These are phyloP conservation scores for Linderina pennispora DNA, from an alignment of 192 early-diverging fungal species.

Conservation along the genomic window DNA sequence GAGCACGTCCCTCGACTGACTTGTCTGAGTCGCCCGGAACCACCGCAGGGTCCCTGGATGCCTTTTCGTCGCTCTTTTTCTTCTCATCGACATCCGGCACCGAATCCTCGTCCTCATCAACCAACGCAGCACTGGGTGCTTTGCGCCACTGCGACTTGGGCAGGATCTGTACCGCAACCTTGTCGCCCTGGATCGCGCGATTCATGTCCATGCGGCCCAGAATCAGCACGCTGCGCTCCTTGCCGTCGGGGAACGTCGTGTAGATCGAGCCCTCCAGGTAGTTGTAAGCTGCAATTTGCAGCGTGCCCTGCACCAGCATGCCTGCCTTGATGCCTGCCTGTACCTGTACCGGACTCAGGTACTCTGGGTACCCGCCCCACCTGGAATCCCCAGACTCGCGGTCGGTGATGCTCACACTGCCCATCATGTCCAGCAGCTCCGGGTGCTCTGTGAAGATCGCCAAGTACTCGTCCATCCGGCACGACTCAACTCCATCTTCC, in stretches of 20 bases:
- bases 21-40: neutral
- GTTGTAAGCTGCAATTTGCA: constrained; percentile 83
- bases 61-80: neutral
- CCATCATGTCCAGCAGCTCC: constrained; percentile 91
- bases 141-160: constrained; percentile 82
- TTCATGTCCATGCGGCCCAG: constrained; percentile 81
- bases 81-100: constrained; percentile 31
- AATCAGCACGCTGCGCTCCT: constrained; percentile 69
- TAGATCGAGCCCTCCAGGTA: constrained; percentile 79
- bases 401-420: constrained; percentile 42
- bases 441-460: constrained; percentile 63
- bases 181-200: constrained; percentile 88
- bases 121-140: constrained; percentile 60
- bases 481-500: constrained; percentile 58
- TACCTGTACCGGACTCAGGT: constrained; percentile 71
- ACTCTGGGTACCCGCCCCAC: constrained; percentile 55
- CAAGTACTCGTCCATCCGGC: constrained; percentile 76
- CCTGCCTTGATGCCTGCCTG: constrained; percentile 80
- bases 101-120: constrained; percentile 64
- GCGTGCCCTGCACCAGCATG: constrained; percentile 70
- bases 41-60: too few species aligned
- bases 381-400: constrained; percentile 40
- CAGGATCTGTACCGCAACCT: constrained; percentile 80
- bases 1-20: constrained; percentile 3
- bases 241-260: constrained; percentile 65